Conservation (phyloP, 306 rosid species). For the Hippophae rhamnoides region DNA sequence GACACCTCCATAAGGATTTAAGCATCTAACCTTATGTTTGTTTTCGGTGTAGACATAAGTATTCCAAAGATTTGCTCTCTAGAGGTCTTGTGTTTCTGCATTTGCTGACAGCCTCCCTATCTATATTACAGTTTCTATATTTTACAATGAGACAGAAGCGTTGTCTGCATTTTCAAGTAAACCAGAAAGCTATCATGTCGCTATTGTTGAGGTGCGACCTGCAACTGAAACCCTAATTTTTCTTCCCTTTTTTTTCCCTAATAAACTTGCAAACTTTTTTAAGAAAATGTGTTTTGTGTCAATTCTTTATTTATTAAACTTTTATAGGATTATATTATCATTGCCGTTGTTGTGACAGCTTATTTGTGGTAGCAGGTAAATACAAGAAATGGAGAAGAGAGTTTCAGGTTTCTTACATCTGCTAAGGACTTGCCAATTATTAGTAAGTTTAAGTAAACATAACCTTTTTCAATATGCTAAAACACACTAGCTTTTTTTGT, state of each 20-base stretch:
- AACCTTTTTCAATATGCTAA: background rate
- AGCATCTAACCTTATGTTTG: too few species aligned
- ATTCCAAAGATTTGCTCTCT: conserved; percentile 3
- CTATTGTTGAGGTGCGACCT: conserved; percentile 60
- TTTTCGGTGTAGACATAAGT: too few species aligned
- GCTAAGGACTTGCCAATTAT: conserved; percentile 86
- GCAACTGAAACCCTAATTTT: background rate
- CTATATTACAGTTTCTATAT: conserved; percentile 46
- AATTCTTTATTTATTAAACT: too few species aligned
- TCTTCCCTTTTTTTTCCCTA: background rate
- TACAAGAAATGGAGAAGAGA: conserved; percentile 36
- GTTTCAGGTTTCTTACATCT: conserved; percentile 73
- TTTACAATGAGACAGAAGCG: conserved; percentile 59
- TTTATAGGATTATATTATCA: too few species aligned
- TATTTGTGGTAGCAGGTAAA: conserved; percentile 39
- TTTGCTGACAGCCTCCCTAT: conserved; percentile 16
- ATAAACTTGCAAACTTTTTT: background rate
- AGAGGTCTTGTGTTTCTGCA: background rate
- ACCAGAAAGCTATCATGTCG: conserved; percentile 66
- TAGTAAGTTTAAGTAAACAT: conserved; percentile 50
- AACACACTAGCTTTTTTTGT: background rate
- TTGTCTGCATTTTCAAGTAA: conserved; percentile 48
- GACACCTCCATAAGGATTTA: background rate
- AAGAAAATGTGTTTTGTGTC: background rate
- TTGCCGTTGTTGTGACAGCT: conserved; percentile 2